These are phyloP conservation scores for Salix arbutifolia DNA, from an alignment of 345 rosid species.

Conservation along the genomic window DNA sequence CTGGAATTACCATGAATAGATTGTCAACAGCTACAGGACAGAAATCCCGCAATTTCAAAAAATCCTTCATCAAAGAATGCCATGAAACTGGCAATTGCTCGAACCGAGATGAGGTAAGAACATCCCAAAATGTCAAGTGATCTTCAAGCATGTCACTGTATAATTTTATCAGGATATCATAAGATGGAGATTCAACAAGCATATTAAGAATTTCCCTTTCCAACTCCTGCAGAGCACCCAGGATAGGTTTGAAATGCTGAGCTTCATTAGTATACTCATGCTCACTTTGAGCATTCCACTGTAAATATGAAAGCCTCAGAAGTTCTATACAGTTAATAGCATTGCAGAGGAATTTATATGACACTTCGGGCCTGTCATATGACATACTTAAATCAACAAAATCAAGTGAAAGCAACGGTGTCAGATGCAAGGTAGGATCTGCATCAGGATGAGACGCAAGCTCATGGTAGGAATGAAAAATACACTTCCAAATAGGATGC, in stretches of 20 bases:
- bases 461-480: constrained; percentile 35
- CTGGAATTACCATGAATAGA: constrained; percentile 49
- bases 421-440: constrained; percentile 41
- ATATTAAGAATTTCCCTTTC: constrained; percentile 53
- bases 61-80: constrained; percentile 60
- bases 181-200: constrained; percentile 51
- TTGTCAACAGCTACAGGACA: constrained; percentile 48
- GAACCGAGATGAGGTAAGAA: constrained; percentile 41
- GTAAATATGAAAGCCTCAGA: constrained; percentile 61
- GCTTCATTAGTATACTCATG: constrained; percentile 33
- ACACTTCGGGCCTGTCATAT: constrained; percentile 24
- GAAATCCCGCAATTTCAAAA: constrained; percentile 43
- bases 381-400: constrained; percentile 46
- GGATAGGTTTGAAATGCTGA: constrained; percentile 37
- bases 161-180: constrained; percentile 41
- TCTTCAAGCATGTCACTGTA: constrained; percentile 55
- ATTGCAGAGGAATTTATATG: constrained; percentile 34
- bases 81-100: constrained; percentile 51
- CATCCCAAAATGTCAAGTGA: constrained; percentile 68
- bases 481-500: constrained; percentile 72
- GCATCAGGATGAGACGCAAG: constrained; percentile 38
- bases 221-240: constrained; percentile 52
- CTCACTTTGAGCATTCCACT: constrained; percentile 62
- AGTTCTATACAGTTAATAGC: constrained; percentile 55
- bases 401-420: constrained; percentile 61